Base-by-base conservation (phyloP, 1,284 basidiomycete species). In the Marasmius fiardii region DNA sequence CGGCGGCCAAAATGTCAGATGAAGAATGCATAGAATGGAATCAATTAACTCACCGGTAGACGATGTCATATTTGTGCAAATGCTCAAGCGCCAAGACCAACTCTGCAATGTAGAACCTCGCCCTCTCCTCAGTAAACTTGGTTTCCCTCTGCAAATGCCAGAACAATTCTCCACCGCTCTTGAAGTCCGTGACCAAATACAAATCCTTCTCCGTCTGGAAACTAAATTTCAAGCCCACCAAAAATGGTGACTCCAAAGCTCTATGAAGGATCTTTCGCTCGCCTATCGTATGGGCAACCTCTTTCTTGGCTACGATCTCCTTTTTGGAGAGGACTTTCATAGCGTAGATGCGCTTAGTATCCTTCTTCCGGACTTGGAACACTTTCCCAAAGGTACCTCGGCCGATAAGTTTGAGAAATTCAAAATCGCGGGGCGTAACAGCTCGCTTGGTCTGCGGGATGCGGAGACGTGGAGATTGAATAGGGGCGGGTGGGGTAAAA, bases 291-390 rank as follows among this genome's bases (percentile, higher is more conserved):
- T 99, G 97, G 5, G 95, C 95, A 41, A 99, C 95, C 72, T 99
- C 97, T 74, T 99, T 99, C 80, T 98, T 99, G 47, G 93, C 93
- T 56, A 98, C 88, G 65, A 99, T 99, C 72, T 99, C 97, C 75
- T 93, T 95, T 78, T 99, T 99, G 37, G 92, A 95, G 34, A 99
- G 82, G 50, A 99, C 93, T 71, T 99, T 99, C 96, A 99, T 99
- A 54, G 97, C 97, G 75, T 98, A 99, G 76, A 99, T 99, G 52
- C 97, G 92, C 71, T 93, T 92, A 44, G 97, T 99, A 76, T 99
- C 96, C 70, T 82, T 88, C 76, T 99, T 99, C 59, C 96, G 91
- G 39, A 99, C 96, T 73, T 99, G 97, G 80, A 98, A 99, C 21
- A 99, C 96, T 51, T 93, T 90, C n/a, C 97, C 97, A 70, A 99